Evolutionary conservation across 2,329 filamentous ascomycete species (phyloP).

Genomic region (Aspergillus vadensis): DNA sequence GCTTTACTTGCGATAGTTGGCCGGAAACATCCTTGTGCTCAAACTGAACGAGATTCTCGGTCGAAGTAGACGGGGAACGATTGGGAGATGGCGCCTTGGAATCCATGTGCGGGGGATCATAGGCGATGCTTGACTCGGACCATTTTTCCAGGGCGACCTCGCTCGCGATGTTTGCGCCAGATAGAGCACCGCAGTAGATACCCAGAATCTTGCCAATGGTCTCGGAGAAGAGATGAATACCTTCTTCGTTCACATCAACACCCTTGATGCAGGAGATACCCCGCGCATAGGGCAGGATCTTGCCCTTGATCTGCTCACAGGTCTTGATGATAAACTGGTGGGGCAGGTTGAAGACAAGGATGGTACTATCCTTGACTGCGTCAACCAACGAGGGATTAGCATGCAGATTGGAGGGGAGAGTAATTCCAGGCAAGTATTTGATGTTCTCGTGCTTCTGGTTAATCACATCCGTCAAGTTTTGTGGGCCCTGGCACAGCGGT

Average conservation of each 20-base stretch:
- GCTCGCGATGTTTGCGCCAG: conserved; percentile 91
- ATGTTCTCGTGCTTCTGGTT: conserved; percentile 93
- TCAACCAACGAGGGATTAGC: conserved; percentile 56
- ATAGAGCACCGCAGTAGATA: conserved; percentile 95
- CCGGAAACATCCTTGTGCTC: conserved; percentile 71
- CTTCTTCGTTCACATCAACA: conserved; percentile 84
- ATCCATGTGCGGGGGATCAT: conserved; percentile 88
- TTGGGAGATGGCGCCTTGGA: conserved; percentile 70
- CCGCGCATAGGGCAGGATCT: conserved; percentile 87
- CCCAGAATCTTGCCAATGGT: conserved; percentile 86
- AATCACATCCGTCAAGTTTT: conserved; percentile 89
- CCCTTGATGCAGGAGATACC: conserved; percentile 98
- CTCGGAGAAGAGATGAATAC: conserved; percentile 88
- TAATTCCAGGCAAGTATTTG: conserved; percentile 93
- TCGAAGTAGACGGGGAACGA: conserved; percentile 54
- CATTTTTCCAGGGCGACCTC: conserved; percentile 96
- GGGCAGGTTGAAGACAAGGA: conserved; percentile 95
- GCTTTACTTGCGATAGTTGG: conserved; percentile 65
- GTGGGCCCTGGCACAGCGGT: conserved; percentile 71
- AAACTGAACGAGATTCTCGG: conserved; percentile 53
- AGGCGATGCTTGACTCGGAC: conserved; percentile 95
- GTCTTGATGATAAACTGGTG: conserved; percentile 86
- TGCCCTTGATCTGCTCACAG: conserved; percentile 79
- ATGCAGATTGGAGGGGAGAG: conserved; percentile 70
- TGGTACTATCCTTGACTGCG: conserved; percentile 78